Conservation (phyloP, 352 stramenopile species). For the Phytophthora tentaculata region DNA sequence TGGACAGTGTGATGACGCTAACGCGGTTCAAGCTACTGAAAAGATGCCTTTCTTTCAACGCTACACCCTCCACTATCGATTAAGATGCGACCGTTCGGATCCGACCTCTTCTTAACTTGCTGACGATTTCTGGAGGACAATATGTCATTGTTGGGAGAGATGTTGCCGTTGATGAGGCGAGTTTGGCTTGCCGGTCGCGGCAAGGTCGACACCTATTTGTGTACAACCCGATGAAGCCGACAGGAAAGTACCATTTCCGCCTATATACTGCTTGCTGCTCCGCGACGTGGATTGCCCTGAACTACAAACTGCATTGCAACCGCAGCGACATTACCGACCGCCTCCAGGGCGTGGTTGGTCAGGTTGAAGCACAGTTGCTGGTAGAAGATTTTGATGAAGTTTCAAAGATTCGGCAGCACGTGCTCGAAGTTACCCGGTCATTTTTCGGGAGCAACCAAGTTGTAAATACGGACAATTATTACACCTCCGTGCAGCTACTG, state of each 20-base stretch:
- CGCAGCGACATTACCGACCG: not conserved
- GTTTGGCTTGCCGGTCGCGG: not conserved
- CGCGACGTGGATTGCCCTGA: constrained; percentile 3
- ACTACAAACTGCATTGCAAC: too few species aligned
- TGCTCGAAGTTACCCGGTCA: too few species aligned
- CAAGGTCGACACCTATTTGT: not conserved
- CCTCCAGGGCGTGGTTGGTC: not conserved
- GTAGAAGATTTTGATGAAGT: not conserved
- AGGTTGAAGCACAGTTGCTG: not conserved
- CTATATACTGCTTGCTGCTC: not conserved
- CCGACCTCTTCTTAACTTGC: not conserved
- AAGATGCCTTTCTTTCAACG: not conserved
- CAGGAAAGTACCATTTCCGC: not conserved
- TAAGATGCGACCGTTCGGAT: not conserved
- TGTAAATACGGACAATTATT: too few species aligned
- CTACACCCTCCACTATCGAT: not conserved
- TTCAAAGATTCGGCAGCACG: too few species aligned
- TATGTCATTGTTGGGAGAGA: not conserved
- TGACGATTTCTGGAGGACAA: constrained; percentile 1
- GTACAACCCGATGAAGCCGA: constrained; percentile 1
- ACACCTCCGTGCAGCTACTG: not conserved
- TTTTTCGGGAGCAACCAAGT: too few species aligned
- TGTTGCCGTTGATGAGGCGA: not conserved
- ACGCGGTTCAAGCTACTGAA: not conserved
- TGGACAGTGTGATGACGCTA: not conserved